Percentiles rank a stretch among this genome's conserved stretches.
These are phyloP conservation scores for Manihot esculenta DNA, from an alignment of 441 rosid species.

Conservation along the genomic window DNA sequence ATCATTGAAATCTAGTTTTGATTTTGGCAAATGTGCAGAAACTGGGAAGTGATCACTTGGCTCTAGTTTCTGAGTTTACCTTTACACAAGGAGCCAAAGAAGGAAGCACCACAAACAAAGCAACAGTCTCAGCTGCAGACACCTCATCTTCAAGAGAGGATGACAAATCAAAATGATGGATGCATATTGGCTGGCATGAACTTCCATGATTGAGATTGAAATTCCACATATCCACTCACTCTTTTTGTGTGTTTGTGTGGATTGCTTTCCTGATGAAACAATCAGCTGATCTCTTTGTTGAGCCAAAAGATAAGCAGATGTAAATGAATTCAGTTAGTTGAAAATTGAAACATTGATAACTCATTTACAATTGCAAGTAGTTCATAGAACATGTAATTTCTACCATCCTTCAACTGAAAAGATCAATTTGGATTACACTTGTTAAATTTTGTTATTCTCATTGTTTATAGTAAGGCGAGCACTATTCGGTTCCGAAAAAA, in stretches of 20 bases:
- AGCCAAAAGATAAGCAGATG: neutral
- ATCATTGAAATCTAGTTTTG: neutral
- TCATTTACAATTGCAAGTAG: too few relatives aligned
- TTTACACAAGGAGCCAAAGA: constrained; percentile 30
- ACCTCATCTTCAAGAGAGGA: constrained; percentile 14
- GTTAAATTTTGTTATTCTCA: too few relatives aligned
- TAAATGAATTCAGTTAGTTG: too few relatives aligned
- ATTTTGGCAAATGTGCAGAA: constrained; percentile 30
- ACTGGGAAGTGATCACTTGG: constrained; percentile 72
- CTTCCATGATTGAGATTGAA: neutral
- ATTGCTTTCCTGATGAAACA: too few relatives aligned
- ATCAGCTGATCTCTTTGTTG: too few relatives aligned
- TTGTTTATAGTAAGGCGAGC: too few relatives aligned
- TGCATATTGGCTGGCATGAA: too few relatives aligned
- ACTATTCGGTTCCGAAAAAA: too few relatives aligned
- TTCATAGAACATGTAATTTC: neutral
- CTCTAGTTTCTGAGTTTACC: constrained; percentile 57
- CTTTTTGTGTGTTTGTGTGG: too few relatives aligned
- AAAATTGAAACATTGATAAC: too few relatives aligned
- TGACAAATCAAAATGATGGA: neutral
- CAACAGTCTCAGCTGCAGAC: constrained; percentile 9
- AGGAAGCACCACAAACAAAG: neutral
- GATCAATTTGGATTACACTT: too few relatives aligned
- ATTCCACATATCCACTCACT: neutral
- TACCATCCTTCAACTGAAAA: neutral